Evolutionary conservation across 495 filamentous ascomycete species (phyloP), one percentile per base, ranked within the genome.

Genomic region (Letharia lupina): DNA sequence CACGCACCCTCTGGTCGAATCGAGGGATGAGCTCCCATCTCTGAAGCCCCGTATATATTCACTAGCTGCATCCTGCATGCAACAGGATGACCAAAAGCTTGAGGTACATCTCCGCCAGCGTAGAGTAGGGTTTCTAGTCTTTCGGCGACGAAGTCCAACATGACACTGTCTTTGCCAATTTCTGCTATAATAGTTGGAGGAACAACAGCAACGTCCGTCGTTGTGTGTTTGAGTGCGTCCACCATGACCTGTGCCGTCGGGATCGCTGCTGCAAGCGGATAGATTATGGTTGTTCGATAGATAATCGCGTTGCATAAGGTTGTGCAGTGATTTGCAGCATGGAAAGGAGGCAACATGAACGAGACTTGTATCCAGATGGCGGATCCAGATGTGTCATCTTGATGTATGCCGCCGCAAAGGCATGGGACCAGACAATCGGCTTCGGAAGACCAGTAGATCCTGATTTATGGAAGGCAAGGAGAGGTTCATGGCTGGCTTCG

Each of bases 131-230:
- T 41, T 12, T 75, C 54, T 12, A 80, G 54, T 40, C 75, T 59
- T 2, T 61, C 44, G 18, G 75, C 56, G 70, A 76, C 1, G 75
- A 63, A 20, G 3, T 63, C 75, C 16, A 79, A 66, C 15, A 75
- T 62, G 8, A 72, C 70, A 0, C 69, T 61, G 45, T 63, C 68
- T 33, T 76, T 68, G 1, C 71, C 69, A 1, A 80, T 64, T 23
- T 78, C 76, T n/a, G 69, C 66, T 0, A 78, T 35, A 7, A 78
- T 65, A 3, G 73, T 76, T 4, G 78, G 78, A 8, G 72, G 67
- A 3, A 73, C 58, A 4, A 76, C 7, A 2, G 72, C 73, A 3
- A 73, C 56, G 15, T 78, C 73, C 15, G 37, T 48, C 16, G 13
- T 64, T 11, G 20, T 64, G 33, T 56, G 41, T n/a, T 50, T 45